Base-by-base conservation (phyloP, 768 basidiomycete genomes). In the Pulveroboletus sp. region DNA sequence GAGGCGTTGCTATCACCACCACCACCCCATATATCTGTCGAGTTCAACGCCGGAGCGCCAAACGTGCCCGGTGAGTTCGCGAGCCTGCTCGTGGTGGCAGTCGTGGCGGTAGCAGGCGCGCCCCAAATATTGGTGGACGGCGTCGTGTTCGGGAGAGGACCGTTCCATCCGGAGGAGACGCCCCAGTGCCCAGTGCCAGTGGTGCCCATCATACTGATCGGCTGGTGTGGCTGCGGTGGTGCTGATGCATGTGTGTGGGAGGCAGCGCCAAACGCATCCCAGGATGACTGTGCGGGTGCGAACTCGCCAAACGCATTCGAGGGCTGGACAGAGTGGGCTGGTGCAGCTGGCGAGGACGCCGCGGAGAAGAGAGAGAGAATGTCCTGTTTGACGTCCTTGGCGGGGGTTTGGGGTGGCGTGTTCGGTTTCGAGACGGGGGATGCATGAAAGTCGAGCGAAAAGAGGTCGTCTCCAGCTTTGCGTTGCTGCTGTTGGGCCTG, bases 381-480 rank as follows among this genome's bases (percentile, higher is more conserved):
- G 56, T 94, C 87, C 47, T 89, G 78, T 58, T 92, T 93, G 39
- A 84, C 77, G 59, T 89, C 85, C 61, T 88, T 89, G 65, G 76
- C 77, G 0, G 76, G 73, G 39, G 63, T 66, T 14, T 70, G 61
- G 2, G 58, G 54, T 1, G 71, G 47, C 15, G 9, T n/a, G n/a
- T n/a, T n/a, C 4, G 62, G n/a, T 47, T 50, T 62, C 6, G 59
- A 58, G 8, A 55, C 27, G 8, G 73, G 39, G 1, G 86, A 82
- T 1, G 82, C 73, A 57, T 87, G 85, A 68, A 94, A 95, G 67
- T 94, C 91, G 47, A 94, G 82, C 26, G 84, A 80, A 65, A 94
- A 93, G 8, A 95, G 71, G 58, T 89, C 87, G 54, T 85, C 77
- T 50, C 74, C 68, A 11, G 77, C 67, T 10, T 73, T 61, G 1